phyloP scores from a whole-genome alignment of 2,329 filamentous ascomycete genomes.

The Simplicillium aogashimaense region DNA sequence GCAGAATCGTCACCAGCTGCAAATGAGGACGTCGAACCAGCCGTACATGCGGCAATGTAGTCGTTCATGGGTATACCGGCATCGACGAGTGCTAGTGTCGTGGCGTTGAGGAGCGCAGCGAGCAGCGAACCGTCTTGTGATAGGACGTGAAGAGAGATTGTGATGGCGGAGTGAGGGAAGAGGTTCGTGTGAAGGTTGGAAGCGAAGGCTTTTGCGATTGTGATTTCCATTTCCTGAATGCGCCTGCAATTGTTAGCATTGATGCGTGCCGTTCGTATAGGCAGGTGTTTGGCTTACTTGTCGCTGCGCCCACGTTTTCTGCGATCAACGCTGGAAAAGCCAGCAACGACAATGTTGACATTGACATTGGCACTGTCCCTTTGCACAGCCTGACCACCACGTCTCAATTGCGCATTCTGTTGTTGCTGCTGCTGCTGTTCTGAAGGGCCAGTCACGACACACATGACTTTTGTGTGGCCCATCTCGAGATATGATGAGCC shows the following conservation, averaged over 20 bases:
- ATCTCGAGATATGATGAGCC: conserved; percentile 91
- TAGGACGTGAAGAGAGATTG: conserved; percentile 75
- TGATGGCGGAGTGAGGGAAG: conserved; percentile 81
- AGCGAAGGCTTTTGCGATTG: conserved; percentile 67
- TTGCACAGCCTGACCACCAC: conserved; percentile 33
- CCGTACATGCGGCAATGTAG: conserved; percentile 81
- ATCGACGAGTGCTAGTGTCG: conserved; percentile 84
- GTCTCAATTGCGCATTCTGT: conserved; percentile 7
- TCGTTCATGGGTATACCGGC: conserved; percentile 93
- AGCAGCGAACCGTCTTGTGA: conserved; percentile 85
- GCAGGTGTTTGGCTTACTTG: conserved; percentile 48
- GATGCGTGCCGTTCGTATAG: background rate
- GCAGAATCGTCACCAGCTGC: conserved; percentile 55
- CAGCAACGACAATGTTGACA: conserved; percentile 77
- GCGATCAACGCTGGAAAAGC: conserved; percentile 80
- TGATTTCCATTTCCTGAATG: conserved; percentile 70
- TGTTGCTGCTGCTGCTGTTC: conserved; percentile 40
- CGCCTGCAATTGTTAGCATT: conserved; percentile 41
- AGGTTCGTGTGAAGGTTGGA: conserved; percentile 74
- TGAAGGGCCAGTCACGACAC: conserved; percentile 76
- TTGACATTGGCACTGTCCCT: conserved; percentile 48
- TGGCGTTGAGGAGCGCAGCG: conserved; percentile 81
- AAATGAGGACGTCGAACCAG: conserved; percentile 65
- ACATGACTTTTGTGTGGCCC: conserved; percentile 96
- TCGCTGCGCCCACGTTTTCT: conserved; percentile 67